Percentiles rank a stretch among this genome's conserved stretches.
Evolutionary conservation across 768 basidiomycete genomes (phyloP).

Genomic region (Calocybe indica): DNA sequence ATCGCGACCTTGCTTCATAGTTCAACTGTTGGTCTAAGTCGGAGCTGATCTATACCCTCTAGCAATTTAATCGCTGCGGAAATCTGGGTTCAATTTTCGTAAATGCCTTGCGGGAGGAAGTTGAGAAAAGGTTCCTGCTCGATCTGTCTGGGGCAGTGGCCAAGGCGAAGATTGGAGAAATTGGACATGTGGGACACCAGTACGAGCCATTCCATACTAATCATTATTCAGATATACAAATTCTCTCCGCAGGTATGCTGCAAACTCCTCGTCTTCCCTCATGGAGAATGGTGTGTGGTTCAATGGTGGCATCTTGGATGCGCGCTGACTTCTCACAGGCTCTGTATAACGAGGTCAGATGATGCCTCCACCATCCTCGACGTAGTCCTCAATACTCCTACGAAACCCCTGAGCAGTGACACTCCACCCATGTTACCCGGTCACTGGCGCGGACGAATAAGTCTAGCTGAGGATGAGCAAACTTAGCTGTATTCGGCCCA

Average conservation of each 20-base stretch:
- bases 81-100: conserved; percentile 55
- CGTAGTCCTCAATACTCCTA: neutral
- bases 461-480: conserved; percentile 41
- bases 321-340: conserved; percentile 30
- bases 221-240: neutral
- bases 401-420: neutral
- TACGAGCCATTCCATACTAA: conserved; percentile 5
- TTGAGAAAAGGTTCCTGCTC: conserved; percentile 28
- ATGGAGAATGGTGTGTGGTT: conserved; percentile 60
- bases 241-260: conserved; percentile 45
- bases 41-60: too few relatives aligned
- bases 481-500: conserved; percentile 16
- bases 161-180: conserved; percentile 49
- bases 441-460: conserved; percentile 51
- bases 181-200: conserved; percentile 82
- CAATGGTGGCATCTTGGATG: neutral
- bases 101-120: conserved; percentile 46
- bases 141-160: conserved; percentile 18
- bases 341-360: conserved; percentile 52
- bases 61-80: conserved; percentile 53
- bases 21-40: too few relatives aligned
- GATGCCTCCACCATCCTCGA: conserved; percentile 38
- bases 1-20: too few relatives aligned
- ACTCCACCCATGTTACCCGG: neutral
- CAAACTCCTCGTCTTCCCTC: conserved; percentile 66